Conservation (phyloP, 257 asterid genomes). For the Agastache rugosa region DNA sequence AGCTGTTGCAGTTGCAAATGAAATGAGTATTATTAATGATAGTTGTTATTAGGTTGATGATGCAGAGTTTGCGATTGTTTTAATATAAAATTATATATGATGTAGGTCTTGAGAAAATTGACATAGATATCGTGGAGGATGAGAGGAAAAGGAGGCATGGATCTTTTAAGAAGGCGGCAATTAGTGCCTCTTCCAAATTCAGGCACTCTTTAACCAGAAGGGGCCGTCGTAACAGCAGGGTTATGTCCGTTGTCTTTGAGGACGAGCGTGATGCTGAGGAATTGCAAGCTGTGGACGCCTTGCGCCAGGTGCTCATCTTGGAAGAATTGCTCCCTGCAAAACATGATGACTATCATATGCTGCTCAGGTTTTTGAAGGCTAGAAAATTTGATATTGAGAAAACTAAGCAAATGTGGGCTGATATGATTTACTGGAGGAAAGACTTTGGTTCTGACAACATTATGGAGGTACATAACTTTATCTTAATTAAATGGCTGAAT, state of each 20-base stretch:
- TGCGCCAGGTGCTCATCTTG: conserved; percentile 64
- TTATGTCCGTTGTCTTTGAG: conserved; percentile 58
- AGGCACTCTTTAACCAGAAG: conserved; percentile 56
- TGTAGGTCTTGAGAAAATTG: conserved; percentile 56
- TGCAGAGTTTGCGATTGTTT: neutral
- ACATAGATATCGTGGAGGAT: conserved; percentile 54
- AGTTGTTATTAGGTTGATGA: neutral
- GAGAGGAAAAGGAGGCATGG: conserved; percentile 60
- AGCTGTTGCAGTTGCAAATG: neutral
- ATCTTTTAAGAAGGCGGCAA: conserved; percentile 67
- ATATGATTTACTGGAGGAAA: conserved; percentile 98
- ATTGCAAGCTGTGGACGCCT: conserved; percentile 59
- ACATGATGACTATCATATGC: conserved; percentile 66
- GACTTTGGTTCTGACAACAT: conserved; percentile 90
- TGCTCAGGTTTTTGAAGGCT: conserved; percentile 88
- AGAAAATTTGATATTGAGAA: conserved; percentile 91
- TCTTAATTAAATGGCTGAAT: conserved; percentile 12
- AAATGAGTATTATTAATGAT: neutral
- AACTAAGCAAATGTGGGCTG: conserved; percentile 96
- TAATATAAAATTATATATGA: neutral
- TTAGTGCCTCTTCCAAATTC: conserved; percentile 61
- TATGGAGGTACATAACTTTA: conserved; percentile 60
- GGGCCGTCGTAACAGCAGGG: conserved; percentile 60
- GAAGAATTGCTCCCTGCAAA: conserved; percentile 68
- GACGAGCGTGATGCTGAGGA: conserved; percentile 70